phyloP scores from a whole-genome alignment of 1,284 basidiomycete genomes.

The Puccinia coronata region DNA sequence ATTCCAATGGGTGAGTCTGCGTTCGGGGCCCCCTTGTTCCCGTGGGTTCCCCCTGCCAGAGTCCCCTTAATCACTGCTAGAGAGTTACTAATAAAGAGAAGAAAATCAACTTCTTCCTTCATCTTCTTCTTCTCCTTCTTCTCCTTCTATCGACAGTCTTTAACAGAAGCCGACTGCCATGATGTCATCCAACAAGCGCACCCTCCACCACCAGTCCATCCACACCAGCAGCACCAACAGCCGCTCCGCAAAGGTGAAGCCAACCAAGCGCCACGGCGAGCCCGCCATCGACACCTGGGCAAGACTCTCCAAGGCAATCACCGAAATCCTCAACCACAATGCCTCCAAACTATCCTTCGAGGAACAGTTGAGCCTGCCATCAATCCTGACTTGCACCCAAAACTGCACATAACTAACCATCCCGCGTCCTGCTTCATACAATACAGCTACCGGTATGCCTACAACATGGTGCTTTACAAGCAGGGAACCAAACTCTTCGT shows the following conservation, averaged over 20 bases:
- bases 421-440: too few relatives aligned
- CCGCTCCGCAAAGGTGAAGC: conserved; percentile 41
- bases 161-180: neutral
- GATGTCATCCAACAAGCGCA: conserved; percentile 40
- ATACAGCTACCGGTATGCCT: conserved; percentile 69
- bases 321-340: conserved; percentile 93
- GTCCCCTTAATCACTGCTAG: too few relatives aligned
- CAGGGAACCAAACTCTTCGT: conserved; percentile 85
- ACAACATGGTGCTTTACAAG: conserved; percentile 87
- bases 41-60: too few relatives aligned
- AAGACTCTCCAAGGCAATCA: conserved; percentile 76
- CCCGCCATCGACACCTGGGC: conserved; percentile 63
- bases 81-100: too few relatives aligned
- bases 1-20: too few relatives aligned
- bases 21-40: too few relatives aligned
- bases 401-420: conserved; percentile 49
- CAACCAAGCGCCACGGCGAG: conserved; percentile 39
- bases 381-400: conserved; percentile 2
- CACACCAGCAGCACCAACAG: neutral
- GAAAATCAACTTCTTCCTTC: neutral
- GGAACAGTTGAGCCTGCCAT: conserved; percentile 70
- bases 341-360: conserved; percentile 91
- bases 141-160: too few relatives aligned
- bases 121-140: neutral
- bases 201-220: conserved; percentile 15